Percentiles rank a stretch among this genome's conserved stretches.
phyloP scores from a whole-genome alignment of 1,139 yeast genomes.

The Pichia sp. region DNA sequence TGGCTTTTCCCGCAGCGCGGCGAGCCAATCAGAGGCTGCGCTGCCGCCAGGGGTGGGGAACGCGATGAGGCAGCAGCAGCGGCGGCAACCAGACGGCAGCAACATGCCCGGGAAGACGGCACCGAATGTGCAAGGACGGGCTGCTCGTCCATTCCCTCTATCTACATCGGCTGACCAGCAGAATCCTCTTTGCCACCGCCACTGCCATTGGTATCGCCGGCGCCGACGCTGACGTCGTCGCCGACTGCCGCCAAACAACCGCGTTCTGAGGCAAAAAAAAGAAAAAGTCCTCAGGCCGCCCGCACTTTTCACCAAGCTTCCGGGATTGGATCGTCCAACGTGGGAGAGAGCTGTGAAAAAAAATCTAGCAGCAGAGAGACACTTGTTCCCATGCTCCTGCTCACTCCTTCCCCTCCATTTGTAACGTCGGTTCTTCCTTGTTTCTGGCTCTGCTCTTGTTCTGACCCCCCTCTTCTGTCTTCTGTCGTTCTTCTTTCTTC shows the following conservation, averaged over 20 bases:
- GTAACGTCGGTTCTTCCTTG: background rate
- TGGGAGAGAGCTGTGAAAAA: background rate
- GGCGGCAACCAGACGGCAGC: no score
- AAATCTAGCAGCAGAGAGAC: background rate
- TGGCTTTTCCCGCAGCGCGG: background rate
- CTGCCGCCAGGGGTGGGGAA: background rate
- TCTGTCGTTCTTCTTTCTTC: background rate
- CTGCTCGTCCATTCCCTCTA: no score
- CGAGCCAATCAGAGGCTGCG: slow-evolving; percentile 1
- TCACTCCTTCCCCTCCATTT: background rate
- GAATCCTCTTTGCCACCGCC: no score
- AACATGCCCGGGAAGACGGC: no score
- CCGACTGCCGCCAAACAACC: background rate
- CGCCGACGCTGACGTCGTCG: no score
- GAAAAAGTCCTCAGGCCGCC: background rate
- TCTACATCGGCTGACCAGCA: no score
- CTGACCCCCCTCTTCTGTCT: background rate
- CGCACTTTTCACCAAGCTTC: background rate
- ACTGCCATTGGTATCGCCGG: no score
- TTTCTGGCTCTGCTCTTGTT: background rate
- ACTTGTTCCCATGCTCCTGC: no score
- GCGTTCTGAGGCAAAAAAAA: background rate
- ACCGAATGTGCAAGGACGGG: no score
- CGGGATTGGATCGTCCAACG: background rate
- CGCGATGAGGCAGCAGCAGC: no score